phyloP scores from a whole-genome alignment of 768 basidiomycete genomes.

The Scleroderma bovista region DNA sequence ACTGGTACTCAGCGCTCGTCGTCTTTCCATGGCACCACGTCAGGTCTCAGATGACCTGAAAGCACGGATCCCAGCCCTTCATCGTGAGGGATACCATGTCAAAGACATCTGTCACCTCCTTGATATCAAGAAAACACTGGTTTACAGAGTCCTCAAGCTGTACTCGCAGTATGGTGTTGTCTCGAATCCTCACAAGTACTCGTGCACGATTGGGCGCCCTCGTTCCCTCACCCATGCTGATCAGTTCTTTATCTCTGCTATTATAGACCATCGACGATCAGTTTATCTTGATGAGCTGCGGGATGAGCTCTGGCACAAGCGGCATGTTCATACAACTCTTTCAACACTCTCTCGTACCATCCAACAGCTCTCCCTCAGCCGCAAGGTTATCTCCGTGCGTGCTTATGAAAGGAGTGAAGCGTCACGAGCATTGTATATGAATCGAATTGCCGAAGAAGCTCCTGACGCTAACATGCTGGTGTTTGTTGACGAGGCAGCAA shows the following conservation, averaged over 20 bases:
- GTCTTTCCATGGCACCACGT: no score
- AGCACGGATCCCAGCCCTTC: no score
- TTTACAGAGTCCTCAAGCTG: neutral
- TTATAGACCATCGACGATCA: neutral
- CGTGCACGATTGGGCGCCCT: neutral
- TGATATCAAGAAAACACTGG: no score
- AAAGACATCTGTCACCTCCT: no score
- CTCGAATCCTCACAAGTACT: neutral
- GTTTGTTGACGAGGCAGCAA: conserved; percentile 17
- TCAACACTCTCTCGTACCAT: no score
- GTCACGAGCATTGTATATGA: conserved; percentile 5
- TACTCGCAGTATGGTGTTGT: neutral
- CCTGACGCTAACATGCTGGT: conserved; percentile 16
- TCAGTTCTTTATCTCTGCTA: neutral
- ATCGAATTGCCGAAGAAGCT: conserved; percentile 8
- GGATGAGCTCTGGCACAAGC: neutral
- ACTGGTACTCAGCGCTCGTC: no score
- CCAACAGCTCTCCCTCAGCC: no score
- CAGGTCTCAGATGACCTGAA: neutral
- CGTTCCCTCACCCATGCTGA: neutral
- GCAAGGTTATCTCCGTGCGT: no score
- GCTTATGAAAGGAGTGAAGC: conserved; percentile 11
- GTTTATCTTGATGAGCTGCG: conserved; percentile 6
- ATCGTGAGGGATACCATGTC: no score
- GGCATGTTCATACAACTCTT: no score